Evolutionary conservation across 345 rosid genomes (phyloP).

Genomic region (Hibiscus trionum): DNA sequence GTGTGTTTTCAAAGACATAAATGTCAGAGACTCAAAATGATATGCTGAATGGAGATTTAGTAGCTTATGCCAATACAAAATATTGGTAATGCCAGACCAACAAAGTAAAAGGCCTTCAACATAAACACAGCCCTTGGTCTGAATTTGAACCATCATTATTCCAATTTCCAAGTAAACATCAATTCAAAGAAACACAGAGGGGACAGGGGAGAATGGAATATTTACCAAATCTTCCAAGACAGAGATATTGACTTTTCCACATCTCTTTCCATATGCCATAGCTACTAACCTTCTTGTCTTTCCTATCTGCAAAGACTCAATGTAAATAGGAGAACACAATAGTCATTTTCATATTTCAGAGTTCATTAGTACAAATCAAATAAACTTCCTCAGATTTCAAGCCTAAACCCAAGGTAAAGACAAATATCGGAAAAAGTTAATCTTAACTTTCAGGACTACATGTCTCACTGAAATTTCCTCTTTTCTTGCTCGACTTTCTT

Average conservation of each 20-base stretch:
- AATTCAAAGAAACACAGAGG: not conserved
- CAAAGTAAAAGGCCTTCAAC: not conserved
- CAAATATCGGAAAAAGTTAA: not conserved
- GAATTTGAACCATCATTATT: not conserved
- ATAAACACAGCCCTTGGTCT: not conserved
- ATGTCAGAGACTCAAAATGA: not conserved
- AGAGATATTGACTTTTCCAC: slow-evolving; percentile 71
- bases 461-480: too few species aligned
- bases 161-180: not conserved
- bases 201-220: not conserved
- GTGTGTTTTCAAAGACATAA: not conserved
- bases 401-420: not conserved
- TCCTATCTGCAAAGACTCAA: slow-evolving; percentile 55
- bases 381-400: not conserved
- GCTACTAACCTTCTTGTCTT: slow-evolving; percentile 77
- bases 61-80: not conserved
- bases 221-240: slow-evolving; percentile 69
- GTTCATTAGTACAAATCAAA: too few species aligned
- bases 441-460: too few species aligned
- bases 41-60: not conserved
- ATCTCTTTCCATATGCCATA: slow-evolving; percentile 68
- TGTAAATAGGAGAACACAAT: slow-evolving; percentile 9
- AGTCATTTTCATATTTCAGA: not conserved
- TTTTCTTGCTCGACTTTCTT: too few species aligned
- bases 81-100: not conserved